Base-by-base conservation (phyloP, 2,329 filamentous ascomycete species). In the Ascochyta fabae region DNA sequence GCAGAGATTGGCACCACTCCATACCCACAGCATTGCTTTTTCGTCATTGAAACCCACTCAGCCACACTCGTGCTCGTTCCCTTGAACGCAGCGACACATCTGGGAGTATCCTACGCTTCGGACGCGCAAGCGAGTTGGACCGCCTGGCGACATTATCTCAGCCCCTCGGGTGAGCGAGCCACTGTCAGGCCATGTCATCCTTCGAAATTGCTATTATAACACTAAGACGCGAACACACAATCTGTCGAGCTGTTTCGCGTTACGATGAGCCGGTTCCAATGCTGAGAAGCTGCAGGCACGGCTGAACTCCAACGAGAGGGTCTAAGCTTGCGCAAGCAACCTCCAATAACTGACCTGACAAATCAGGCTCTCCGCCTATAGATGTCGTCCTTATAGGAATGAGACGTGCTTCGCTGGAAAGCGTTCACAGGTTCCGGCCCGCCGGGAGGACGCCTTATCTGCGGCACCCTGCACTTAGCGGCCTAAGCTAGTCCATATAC, bases 101-200 rank as follows among this genome's bases (percentile, higher is more conserved):
- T 8, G 24, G 8, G 8, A 2, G 6, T 26, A 8, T 8, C 24
- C 24, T 26, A 8, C 8, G 24, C 8, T 26, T 8, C 24, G 5
- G 24, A 26, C 24, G 8, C 24, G 8, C 24, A 26, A 26, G 8
- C 24, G 24, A 26, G 24, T 26, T 26, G 24, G 24, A 26, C 6
- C 24, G 6, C 24, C 24, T 26, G 24, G 24, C 8, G 24, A 26
- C 31, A 13, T 4, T 51, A 44, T 12, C 47, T 45, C 7, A 53
- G 10, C 7, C 56, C 19, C 34, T 34, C 16, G 46, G 29, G 23
- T 58, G 56, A 22, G 58, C 50, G 6, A 33, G 22, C 46, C 43
- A 64, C 40, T 45, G 38, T 24, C 48, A 45, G 19, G 36, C 38
- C 35, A 60, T 51, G 41, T 60, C n/a, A 13, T 58, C 16, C n/a